A percentile compares a stretch with the other conserved stretches of the same genome.
These are phyloP conservation scores for Paraleonurus japonicus DNA, from an alignment of 257 asterid species.

Conservation along the genomic window DNA sequence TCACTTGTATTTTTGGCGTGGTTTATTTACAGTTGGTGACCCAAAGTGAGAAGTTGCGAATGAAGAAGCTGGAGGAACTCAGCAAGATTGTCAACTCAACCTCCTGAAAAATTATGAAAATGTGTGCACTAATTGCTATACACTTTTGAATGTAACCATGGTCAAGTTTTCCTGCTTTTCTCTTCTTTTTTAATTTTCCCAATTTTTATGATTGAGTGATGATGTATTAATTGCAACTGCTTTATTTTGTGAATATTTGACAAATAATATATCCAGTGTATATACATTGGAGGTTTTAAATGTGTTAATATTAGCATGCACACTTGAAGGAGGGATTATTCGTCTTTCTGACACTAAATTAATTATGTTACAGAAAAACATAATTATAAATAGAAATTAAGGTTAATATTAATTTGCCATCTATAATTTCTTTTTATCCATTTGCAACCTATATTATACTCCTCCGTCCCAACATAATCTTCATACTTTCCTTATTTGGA, in stretches of 20 bases:
- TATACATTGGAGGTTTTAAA: background rate
- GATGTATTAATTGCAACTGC: background rate
- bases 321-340: too few relatives aligned
- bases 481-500: too few relatives aligned
- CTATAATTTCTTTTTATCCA: too few relatives aligned
- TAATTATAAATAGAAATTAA: too few relatives aligned
- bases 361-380: background rate
- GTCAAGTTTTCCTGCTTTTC: background rate
- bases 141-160: background rate
- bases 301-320: background rate
- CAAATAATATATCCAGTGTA: background rate
- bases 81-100: conserved; percentile 57
- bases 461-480: too few relatives aligned
- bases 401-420: too few relatives aligned
- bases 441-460: too few relatives aligned
- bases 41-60: conserved; percentile 73
- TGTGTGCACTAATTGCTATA: background rate
- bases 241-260: background rate
- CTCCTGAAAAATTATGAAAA: conserved; percentile 37
- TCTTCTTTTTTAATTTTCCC: background rate
- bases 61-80: conserved; percentile 78
- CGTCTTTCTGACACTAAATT: background rate
- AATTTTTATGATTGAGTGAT: background rate
- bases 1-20: background rate
- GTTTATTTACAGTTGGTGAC: conserved; percentile 52